Percentiles rank a stretch among this genome's conserved stretches.
phyloP scores from a whole-genome alignment of 2,329 filamentous ascomycete genomes.

The Pleoardoris graminearum region DNA sequence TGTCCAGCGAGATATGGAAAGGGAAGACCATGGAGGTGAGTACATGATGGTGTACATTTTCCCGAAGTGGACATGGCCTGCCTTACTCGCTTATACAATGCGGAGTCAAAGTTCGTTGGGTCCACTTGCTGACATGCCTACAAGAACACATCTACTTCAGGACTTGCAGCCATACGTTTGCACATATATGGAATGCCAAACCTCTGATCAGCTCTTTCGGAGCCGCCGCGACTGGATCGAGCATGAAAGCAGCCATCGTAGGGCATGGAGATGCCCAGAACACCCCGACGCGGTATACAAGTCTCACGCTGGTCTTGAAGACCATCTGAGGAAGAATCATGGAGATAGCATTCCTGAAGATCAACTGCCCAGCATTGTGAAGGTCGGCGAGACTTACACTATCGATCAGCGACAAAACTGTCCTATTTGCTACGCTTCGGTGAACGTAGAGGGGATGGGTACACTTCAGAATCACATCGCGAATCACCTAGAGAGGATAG shows the following conservation, averaged over 20 bases:
- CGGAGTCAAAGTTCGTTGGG: no score
- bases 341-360: slow-evolving; percentile 32
- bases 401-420: slow-evolving; percentile 36
- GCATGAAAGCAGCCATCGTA: slow-evolving; percentile 44
- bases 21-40: slow-evolving; percentile 34
- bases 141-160: slow-evolving; percentile 39
- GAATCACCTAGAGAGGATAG: slow-evolving; percentile 42
- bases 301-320: slow-evolving; percentile 26
- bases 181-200: slow-evolving; percentile 39
- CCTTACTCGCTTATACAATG: no score
- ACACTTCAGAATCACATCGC: slow-evolving; percentile 42
- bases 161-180: slow-evolving; percentile 45
- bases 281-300: slow-evolving; percentile 37
- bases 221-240: slow-evolving; percentile 45
- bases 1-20: slow-evolving; percentile 43
- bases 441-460: slow-evolving; percentile 27
- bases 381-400: slow-evolving; percentile 38
- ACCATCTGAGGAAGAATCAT: slow-evolving; percentile 38
- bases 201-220: slow-evolving; percentile 36
- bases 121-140: not conserved
- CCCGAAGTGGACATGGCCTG: no score
- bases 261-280: slow-evolving; percentile 43
- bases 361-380: slow-evolving; percentile 35
- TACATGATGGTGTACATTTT: not conserved
- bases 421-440: slow-evolving; percentile 36